Conservation (phyloP, 805 yeast genomes). For the Spencermartinsiella europaea region DNA sequence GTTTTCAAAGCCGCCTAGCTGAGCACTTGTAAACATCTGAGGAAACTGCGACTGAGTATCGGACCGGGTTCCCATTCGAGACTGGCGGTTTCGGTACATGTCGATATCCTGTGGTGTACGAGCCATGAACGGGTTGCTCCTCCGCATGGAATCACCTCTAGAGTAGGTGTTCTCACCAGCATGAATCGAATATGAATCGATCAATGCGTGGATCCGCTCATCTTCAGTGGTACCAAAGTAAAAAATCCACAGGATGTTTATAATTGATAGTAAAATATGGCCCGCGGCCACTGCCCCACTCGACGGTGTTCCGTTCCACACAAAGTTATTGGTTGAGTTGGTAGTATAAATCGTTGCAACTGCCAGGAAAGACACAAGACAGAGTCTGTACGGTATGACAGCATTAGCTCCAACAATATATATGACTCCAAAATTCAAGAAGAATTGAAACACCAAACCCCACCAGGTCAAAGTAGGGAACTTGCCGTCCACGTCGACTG, state of each 20-base stretch:
- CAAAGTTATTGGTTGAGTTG: slow-evolving; percentile 73
- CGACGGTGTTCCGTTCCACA: slow-evolving; percentile 61
- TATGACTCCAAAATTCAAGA: slow-evolving; percentile 49
- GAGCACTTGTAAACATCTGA: slow-evolving; percentile 34
- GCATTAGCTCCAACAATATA: slow-evolving; percentile 54
- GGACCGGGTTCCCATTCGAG: slow-evolving; percentile 3
- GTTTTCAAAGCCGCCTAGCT: slow-evolving; percentile 37
- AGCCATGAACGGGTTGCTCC: slow-evolving; percentile 7
- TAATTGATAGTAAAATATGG: slow-evolving; percentile 71
- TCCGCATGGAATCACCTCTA: slow-evolving; percentile 5
- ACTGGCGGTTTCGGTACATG: slow-evolving; percentile 15
- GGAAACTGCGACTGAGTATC: slow-evolving; percentile 12
- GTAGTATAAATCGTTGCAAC: slow-evolving; percentile 81
- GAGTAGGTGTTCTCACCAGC: slow-evolving; percentile 7
- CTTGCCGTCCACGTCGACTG: slow-evolving; percentile 32
- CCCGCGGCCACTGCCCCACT: slow-evolving; percentile 91
- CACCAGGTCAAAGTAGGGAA: slow-evolving; percentile 94
- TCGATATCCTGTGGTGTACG: slow-evolving; percentile 11
- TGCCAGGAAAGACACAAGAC: slow-evolving; percentile 50
- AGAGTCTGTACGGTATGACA: slow-evolving; percentile 59
- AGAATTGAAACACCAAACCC: slow-evolving; percentile 79
- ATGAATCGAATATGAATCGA: slow-evolving; percentile 71
- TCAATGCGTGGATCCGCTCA: slow-evolving; percentile 77
- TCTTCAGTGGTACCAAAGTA: slow-evolving; percentile 89
- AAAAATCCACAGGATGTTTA: slow-evolving; percentile 78